Percentiles rank a stretch among this genome's conserved stretches.
phyloP scores from a whole-genome alignment of 2,329 filamentous ascomycete species.

The Triangularia verruculosa region DNA sequence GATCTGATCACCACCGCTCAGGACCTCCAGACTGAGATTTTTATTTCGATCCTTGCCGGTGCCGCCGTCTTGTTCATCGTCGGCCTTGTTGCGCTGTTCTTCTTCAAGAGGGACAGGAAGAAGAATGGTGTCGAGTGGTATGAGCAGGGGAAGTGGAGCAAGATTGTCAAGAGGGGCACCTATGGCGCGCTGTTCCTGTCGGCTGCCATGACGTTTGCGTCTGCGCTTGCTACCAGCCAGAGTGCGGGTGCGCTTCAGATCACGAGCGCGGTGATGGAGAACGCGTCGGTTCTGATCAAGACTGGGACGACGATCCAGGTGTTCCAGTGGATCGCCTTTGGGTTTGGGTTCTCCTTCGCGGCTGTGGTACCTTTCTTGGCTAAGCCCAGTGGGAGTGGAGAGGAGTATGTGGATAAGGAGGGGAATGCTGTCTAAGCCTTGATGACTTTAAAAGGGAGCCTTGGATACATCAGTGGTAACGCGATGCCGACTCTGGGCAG shows the following conservation, averaged over 20 bases:
- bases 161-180: constrained; percentile 20
- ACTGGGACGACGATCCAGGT: constrained; percentile 27
- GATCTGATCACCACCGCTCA: constrained; percentile 25
- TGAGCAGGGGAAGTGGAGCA: constrained; percentile 16
- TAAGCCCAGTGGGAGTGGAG: background rate
- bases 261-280: constrained; percentile 11
- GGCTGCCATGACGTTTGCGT: constrained; percentile 23
- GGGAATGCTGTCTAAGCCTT: background rate
- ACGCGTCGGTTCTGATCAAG: constrained; percentile 21
- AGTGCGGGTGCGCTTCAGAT: constrained; percentile 24
- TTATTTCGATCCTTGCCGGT: constrained; percentile 26
- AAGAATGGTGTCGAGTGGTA: background rate
- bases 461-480: too few relatives aligned
- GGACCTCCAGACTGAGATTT: constrained; percentile 25
- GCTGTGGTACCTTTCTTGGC: constrained; percentile 22
- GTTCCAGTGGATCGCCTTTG: constrained; percentile 30
- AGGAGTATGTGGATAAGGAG: background rate
- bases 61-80: constrained; percentile 23
- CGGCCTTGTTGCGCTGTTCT: constrained; percentile 18
- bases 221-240: constrained; percentile 25
- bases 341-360: constrained; percentile 26
- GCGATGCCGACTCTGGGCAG: background rate
- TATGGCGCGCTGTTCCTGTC: constrained; percentile 23
- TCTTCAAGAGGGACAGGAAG: constrained; percentile 21
- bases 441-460: background rate